A percentile compares a stretch with the other conserved stretches of the same genome.
These are phyloP conservation scores for Cladosporium sphaerospermum DNA, from an alignment of 2,329 filamentous ascomycete species.

Conservation along the genomic window DNA sequence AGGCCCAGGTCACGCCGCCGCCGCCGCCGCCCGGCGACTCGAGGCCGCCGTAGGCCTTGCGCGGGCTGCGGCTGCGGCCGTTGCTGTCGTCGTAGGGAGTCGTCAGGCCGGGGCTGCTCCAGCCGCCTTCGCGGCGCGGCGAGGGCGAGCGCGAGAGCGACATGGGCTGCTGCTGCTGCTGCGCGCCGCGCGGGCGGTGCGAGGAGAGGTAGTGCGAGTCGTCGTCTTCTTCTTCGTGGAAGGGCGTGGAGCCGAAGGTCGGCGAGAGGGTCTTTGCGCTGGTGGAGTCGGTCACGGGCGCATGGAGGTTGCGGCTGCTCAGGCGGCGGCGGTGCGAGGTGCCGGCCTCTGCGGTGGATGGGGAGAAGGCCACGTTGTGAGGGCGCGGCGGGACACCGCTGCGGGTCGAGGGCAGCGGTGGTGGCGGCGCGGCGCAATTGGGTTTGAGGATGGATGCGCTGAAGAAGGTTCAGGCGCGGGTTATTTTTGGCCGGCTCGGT, in stretches of 20 bases:
- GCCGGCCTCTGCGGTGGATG: slow-evolving; percentile 10
- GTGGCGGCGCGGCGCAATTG: not conserved
- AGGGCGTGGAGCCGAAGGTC: slow-evolving; percentile 18
- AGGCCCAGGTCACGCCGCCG: slow-evolving; percentile 66
- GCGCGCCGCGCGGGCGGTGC: not conserved
- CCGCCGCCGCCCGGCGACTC: slow-evolving; percentile 29
- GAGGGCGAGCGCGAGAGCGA: slow-evolving; percentile 83
- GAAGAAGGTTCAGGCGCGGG: not conserved
- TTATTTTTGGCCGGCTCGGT: slow-evolving; percentile 3
- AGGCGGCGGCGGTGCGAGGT: slow-evolving; percentile 18
- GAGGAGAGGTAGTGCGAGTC: slow-evolving; percentile 6
- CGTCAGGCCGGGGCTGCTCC: slow-evolving; percentile 72
- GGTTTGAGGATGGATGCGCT: not conserved
- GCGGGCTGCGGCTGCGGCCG: slow-evolving; percentile 49
- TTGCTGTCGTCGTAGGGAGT: slow-evolving; percentile 47
- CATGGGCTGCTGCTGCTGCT: slow-evolving; percentile 47
- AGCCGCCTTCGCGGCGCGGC: slow-evolving; percentile 75
- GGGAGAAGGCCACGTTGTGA: slow-evolving; percentile 12
- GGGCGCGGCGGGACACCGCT: slow-evolving; percentile 2
- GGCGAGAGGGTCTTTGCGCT: slow-evolving; percentile 12
- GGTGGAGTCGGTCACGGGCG: slow-evolving; percentile 10
- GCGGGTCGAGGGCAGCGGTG: slow-evolving; percentile 6
- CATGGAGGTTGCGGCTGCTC: slow-evolving; percentile 16
- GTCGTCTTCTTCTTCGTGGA: slow-evolving; percentile 20
- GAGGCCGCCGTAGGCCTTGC: slow-evolving; percentile 34